phyloP scores from a whole-genome alignment of 305 asterid species.

The Lippia alba region DNA sequence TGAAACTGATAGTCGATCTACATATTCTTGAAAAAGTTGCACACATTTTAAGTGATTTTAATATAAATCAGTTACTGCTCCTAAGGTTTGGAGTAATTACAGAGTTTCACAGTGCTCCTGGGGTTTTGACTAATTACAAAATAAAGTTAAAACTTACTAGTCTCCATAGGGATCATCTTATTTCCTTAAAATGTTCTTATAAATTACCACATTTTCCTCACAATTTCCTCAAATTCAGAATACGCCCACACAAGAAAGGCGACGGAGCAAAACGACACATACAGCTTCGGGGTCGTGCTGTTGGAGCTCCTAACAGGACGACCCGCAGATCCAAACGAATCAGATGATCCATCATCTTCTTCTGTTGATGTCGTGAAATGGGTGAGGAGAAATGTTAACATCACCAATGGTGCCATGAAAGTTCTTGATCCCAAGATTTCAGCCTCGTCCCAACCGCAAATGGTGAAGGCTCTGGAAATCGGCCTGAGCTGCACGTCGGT shows the following conservation, averaged over 20 bases:
- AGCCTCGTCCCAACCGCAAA: slow-evolving; percentile 49
- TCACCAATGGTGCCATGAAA: slow-evolving; percentile 57
- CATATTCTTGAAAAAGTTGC: too few relatives aligned
- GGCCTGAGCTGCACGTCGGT: slow-evolving; percentile 68
- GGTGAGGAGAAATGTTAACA: slow-evolving; percentile 86
- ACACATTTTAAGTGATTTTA: too few relatives aligned
- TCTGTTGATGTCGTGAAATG: slow-evolving; percentile 68
- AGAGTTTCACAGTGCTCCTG: too few relatives aligned
- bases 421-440: slow-evolving; percentile 75
- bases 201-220: background rate
- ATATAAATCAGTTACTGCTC: too few relatives aligned
- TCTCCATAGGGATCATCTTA: too few relatives aligned
- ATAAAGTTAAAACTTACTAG: too few relatives aligned
- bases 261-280: slow-evolving; percentile 64
- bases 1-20: background rate
- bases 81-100: too few relatives aligned
- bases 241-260: slow-evolving; percentile 73
- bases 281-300: slow-evolving; percentile 74
- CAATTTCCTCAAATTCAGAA: slow-evolving; percentile 45
- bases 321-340: slow-evolving; percentile 49
- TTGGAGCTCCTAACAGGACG: slow-evolving; percentile 83
- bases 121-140: too few relatives aligned
- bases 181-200: too few relatives aligned
- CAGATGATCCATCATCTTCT: slow-evolving; percentile 37
- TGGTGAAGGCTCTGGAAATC: slow-evolving; percentile 69